Evolutionary conservation across 768 basidiomycete species (phyloP).

Genomic region (Russula ochroleuca): DNA sequence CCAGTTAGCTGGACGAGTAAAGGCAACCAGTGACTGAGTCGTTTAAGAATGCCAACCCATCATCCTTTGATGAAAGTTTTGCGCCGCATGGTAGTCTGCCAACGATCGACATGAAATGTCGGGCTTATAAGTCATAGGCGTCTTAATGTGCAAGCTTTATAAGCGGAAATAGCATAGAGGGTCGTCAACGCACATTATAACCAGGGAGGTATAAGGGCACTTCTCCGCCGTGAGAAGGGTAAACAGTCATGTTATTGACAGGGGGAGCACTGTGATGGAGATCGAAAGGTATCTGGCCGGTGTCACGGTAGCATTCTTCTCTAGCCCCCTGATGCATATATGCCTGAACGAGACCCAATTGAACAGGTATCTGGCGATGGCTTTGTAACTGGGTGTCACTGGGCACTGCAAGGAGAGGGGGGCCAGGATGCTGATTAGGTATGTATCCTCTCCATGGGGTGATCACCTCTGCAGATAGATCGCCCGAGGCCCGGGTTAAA

Average conservation of each 20-base stretch:
- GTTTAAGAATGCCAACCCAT: too few relatives aligned
- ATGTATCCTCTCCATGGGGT: too few relatives aligned
- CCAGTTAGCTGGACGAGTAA: too few relatives aligned
- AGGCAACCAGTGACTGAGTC: background rate
- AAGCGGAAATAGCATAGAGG: background rate
- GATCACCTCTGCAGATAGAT: too few relatives aligned
- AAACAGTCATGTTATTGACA: background rate
- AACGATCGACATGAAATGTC: too few relatives aligned
- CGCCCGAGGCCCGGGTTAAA: too few relatives aligned
- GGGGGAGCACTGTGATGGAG: background rate
- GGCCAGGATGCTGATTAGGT: too few relatives aligned
- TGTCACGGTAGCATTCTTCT: too few relatives aligned
- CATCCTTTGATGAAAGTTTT: too few relatives aligned
- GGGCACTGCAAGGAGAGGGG: too few relatives aligned
- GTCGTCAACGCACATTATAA: background rate
- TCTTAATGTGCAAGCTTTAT: background rate
- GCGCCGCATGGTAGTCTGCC: background rate
- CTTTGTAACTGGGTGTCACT: background rate
- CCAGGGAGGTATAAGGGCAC: background rate
- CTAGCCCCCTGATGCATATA: too few relatives aligned
- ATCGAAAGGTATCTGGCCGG: background rate
- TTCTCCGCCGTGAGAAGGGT: background rate
- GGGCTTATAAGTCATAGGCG: background rate
- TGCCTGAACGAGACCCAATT: too few relatives aligned
- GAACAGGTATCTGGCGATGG: background rate